Base-by-base conservation (phyloP, 2,329 filamentous ascomycete species). In the Paraconiothyrium sp. region DNA sequence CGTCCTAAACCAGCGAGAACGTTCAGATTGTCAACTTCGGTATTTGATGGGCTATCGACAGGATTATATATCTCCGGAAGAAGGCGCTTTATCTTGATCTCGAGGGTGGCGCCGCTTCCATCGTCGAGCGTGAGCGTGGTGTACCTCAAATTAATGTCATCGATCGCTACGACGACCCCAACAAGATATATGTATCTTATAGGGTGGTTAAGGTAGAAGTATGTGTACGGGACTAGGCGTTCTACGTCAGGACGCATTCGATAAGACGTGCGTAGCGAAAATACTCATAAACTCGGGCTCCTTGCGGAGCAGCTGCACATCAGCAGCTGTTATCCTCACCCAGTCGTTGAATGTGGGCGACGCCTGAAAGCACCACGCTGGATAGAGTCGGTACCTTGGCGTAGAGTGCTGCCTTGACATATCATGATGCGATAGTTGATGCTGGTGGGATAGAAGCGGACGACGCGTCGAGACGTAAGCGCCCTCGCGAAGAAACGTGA, bases 341-440 rank as follows among this genome's bases (percentile, higher is more conserved):
- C 88, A 90, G 72, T 81, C 74, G 77, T 85, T 83, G 76, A 84
- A 88, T 9, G 88, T 90, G n/a, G 85, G 84, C 6, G 88, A 89
- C 39, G 81, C 82, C 50, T 79, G 76, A 75, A 87, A 89, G 80
- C 86, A 89, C 73, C 84, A 88, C 41, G 84, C 84, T 16, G 87
- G 86, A 65, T 89, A 88, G 64, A 86, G 66, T 63, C 69, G 66
- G 66, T 70, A 72, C 14, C 51, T 43, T 49, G 46, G 30, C 37
- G 55, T 55, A 30, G 60, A 44, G 56, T 55, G 62, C 46, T 59
- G 63, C 68, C 67, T 71, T 65, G 65, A 78, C 78, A 80, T 79
- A 65, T 74, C 72, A 76, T 76, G 47, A 65, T 75, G 51, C 35
- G 52, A 37, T 51, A 32, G 24, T 20, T 22, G 55, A 55, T 27